Base-by-base conservation (phyloP, 2,329 filamentous ascomycete genomes). In the Pseudogymnoascus sp. region DNA sequence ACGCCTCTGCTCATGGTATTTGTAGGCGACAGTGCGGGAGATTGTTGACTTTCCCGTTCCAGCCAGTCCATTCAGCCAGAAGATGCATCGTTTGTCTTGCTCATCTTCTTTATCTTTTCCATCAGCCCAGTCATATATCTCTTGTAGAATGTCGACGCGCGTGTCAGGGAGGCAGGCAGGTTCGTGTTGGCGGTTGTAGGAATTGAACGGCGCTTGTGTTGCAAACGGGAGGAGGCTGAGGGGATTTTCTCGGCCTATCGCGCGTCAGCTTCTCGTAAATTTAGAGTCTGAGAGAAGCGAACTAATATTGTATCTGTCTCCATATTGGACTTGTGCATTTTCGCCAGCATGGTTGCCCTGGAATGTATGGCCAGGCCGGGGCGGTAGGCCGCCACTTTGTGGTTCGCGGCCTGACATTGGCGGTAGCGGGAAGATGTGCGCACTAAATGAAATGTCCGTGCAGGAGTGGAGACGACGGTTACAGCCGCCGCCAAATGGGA, bases 41-140 rank as follows among this genome's bases (percentile, higher is more conserved):
- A 77, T 72, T 1, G 73, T 76, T 1, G 72, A 74, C 62, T 74
- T 75, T 36, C 73, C 72, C 5, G 70, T 74, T n/a, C 75, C 75
- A 3, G 74, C 74, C 69, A 74, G 70, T 8, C 75, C 75, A n/a
- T 70, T 70, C 6, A 78, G 68, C 75, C 73, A 78, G 61, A 69
- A 71, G 31, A 72, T 70, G 26, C 65, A 63, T 14, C 60, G 61
- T 12, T 62, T 18, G 51, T 66, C 61, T 34, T 60, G 61, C n/a
- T 62, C 26, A 59, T 66, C 61, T 34, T 60, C 18, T 64, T 62
- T 42, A 45, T 65, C 66, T 61, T 65, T 23, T 29, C 59, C 18
- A 18, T 63, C 29, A 36, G 66, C 65, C 71, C 68, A 72, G 5
- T 63, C 34, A 29, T 51, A 29, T 62, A 72, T 69, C 42, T 71